A percentile compares a stretch with the other conserved stretches of the same genome.
These are phyloP conservation scores for Hypoxylon perforatum DNA, from an alignment of 495 filamentous ascomycete genomes.

Conservation along the genomic window DNA sequence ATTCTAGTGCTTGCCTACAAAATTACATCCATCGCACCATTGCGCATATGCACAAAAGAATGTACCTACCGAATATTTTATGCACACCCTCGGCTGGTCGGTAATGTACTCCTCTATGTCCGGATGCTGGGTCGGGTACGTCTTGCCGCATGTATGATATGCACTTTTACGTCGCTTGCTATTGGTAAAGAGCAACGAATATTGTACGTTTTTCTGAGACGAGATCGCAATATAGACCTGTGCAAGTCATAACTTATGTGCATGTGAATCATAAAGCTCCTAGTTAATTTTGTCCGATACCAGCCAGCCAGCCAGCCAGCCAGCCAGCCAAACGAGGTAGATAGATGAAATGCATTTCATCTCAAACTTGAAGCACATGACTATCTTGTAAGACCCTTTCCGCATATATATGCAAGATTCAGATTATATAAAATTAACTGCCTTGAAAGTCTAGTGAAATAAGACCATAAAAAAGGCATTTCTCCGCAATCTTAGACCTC, in stretches of 20 bases:
- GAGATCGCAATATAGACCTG: too few species aligned
- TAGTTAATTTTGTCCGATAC: too few species aligned
- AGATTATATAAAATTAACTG: background rate
- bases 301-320: too few species aligned
- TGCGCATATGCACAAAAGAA: constrained; percentile 2
- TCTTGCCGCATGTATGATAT: constrained; percentile 1
- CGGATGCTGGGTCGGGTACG: constrained; percentile 23
- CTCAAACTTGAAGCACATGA: too few species aligned
- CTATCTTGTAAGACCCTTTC: too few species aligned
- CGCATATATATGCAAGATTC: background rate
- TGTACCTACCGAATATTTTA: constrained; percentile 10
- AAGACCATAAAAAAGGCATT: background rate
- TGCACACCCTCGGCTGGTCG: constrained; percentile 39
- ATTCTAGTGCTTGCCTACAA: background rate
- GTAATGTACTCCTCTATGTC: constrained; percentile 21
- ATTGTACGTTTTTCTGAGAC: too few species aligned
- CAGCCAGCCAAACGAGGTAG: too few species aligned
- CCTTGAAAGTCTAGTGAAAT: background rate
- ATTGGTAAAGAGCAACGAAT: too few species aligned
- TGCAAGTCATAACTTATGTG: constrained; percentile 2
- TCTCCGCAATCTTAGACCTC: background rate
- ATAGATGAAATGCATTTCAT: too few species aligned
- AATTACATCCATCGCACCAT: background rate
- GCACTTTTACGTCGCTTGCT: background rate
- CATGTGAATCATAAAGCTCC: too few species aligned